Evolutionary conservation across 2,329 filamentous ascomycete species (phyloP).

Genomic region (Penicillium sp.): DNA sequence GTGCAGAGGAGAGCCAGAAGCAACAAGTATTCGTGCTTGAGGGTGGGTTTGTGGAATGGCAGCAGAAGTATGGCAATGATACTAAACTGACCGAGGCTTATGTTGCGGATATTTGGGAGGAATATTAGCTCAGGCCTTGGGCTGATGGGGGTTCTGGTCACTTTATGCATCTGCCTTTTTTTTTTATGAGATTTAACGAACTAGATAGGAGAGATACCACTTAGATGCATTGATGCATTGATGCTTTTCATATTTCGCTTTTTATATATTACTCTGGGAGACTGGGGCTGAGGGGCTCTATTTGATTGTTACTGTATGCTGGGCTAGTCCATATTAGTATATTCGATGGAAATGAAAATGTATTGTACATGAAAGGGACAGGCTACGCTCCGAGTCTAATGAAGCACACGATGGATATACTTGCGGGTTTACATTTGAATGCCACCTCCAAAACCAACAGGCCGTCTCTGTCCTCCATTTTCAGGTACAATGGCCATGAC

Average conservation of each 20-base stretch:
- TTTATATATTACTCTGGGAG: not conserved
- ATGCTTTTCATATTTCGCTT: not conserved
- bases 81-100: conserved; percentile 79
- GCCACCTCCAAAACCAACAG: conserved; percentile 87
- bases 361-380: conserved; percentile 1
- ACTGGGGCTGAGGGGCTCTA: not conserved
- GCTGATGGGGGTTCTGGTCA: not conserved
- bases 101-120: conserved; percentile 78
- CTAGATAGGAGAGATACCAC: conserved; percentile 15
- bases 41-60: conserved; percentile 83
- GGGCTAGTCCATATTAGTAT: not conserved
- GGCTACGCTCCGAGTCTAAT: not conserved
- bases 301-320: not conserved
- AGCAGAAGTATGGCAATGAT: conserved; percentile 75
- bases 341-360: not conserved
- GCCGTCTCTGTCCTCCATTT: conserved; percentile 68
- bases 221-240: conserved; percentile 1
- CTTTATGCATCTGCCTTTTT: not conserved
- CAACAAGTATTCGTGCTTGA: conserved; percentile 82
- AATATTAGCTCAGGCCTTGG: conserved; percentile 34
- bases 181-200: conserved; percentile 10
- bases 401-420: conserved; percentile 5
- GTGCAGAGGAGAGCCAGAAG: conserved; percentile 39
- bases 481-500: conserved; percentile 86
- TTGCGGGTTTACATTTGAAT: conserved; percentile 25